Percentiles rank a stretch among this genome's conserved stretches.
phyloP scores from a whole-genome alignment of 345 rosid species.

The Diplotaxis tenuifolia region DNA sequence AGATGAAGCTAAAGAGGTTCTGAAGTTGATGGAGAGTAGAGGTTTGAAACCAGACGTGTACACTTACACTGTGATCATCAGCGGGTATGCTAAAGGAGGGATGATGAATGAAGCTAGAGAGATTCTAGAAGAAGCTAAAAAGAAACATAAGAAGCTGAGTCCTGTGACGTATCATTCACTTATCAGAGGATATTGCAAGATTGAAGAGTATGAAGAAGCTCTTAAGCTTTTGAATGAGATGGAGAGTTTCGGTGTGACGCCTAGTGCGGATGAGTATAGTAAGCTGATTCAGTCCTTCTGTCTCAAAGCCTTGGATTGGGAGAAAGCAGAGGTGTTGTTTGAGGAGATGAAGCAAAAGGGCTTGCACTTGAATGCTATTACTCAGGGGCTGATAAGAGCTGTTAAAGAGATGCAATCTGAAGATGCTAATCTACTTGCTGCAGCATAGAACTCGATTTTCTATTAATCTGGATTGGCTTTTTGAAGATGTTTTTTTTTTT shows the following conservation, averaged over 20 bases:
- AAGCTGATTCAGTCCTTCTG: conserved; percentile 81
- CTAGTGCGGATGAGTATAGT: conserved; percentile 67
- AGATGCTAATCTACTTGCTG: conserved; percentile 28
- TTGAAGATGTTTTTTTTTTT: conserved; percentile 21
- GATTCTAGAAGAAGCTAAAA: conserved; percentile 63
- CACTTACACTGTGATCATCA: conserved; percentile 71
- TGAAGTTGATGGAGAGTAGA: conserved; percentile 66
- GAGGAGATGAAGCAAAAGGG: conserved; percentile 69
- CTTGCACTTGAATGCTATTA: conserved; percentile 65
- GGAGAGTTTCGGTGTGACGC: conserved; percentile 58
- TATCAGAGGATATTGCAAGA: conserved; percentile 77
- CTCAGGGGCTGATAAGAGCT: conserved; percentile 64
- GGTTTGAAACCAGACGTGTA: conserved; percentile 82
- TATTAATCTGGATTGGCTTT: conserved; percentile 10
- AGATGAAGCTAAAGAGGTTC: conserved; percentile 52
- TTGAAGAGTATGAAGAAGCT: conserved; percentile 70
- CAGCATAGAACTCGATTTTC: conserved; percentile 29
- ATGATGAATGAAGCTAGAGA: conserved; percentile 65
- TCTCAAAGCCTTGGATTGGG: conserved; percentile 76
- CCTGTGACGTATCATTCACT: conserved; percentile 75
- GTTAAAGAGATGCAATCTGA: conserved; percentile 78
- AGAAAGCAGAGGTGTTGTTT: conserved; percentile 61
- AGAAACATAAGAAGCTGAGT: conserved; percentile 62
- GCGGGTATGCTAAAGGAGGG: conserved; percentile 73
- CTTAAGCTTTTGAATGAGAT: conserved; percentile 65